A percentile compares a stretch with the other conserved stretches of the same genome.
Conservation (phyloP, 768 basidiomycete genomes). For the Rhodocollybia butyracea region DNA sequence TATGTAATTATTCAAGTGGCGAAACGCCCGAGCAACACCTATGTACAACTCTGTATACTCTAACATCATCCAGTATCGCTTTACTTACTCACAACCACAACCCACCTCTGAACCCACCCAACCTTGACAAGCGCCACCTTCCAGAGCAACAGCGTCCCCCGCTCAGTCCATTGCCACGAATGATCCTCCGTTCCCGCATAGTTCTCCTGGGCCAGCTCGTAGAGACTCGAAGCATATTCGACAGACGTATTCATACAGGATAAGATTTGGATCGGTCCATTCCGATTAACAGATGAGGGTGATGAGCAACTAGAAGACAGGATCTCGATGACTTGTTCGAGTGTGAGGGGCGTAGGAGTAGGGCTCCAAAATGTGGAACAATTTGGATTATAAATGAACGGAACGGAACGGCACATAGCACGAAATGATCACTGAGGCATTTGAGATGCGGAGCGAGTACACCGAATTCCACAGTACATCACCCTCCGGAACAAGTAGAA, state of each 20-base stretch:
- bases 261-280: slow-evolving; percentile 42
- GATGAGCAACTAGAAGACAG: slow-evolving; percentile 24
- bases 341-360: slow-evolving; percentile 33
- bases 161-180: slow-evolving; percentile 27
- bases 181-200: slow-evolving; percentile 26
- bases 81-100: neutral
- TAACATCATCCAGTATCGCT: neutral
- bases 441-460: slow-evolving; percentile 33
- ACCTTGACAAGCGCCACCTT: neutral
- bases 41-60: neutral
- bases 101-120: slow-evolving; percentile 1
- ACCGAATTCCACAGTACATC: too few species aligned
- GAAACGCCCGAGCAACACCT: too few species aligned
- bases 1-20: too few species aligned
- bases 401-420: slow-evolving; percentile 44
- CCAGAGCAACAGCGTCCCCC: neutral
- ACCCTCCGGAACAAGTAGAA: too few species aligned
- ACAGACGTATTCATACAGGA: slow-evolving; percentile 21
- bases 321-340: slow-evolving; percentile 34
- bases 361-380: slow-evolving; percentile 21
- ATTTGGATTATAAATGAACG: slow-evolving; percentile 20
- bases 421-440: slow-evolving; percentile 31
- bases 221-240: slow-evolving; percentile 18
- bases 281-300: slow-evolving; percentile 27
- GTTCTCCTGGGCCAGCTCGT: slow-evolving; percentile 22